These are phyloP conservation scores for Juncus effusus DNA, from an alignment of 176 grass and related monocot genomes.

Conservation along the genomic window DNA sequence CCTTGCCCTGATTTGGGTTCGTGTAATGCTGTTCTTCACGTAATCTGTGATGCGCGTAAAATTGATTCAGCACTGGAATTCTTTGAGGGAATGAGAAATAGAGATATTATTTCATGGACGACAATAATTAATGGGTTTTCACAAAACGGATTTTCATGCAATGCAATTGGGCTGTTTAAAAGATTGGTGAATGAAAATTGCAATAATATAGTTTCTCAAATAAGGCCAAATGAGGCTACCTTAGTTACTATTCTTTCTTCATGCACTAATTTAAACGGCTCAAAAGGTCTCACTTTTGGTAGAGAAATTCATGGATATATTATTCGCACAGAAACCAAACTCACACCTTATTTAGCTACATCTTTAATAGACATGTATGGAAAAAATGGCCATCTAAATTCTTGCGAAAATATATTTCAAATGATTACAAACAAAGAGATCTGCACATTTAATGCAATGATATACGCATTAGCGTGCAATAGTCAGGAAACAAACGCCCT, in stretches of 20 bases:
- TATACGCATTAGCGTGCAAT: slow-evolving; percentile 51
- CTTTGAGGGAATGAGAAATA: slow-evolving; percentile 39
- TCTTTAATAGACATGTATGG: slow-evolving; percentile 75
- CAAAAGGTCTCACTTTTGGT: slow-evolving; percentile 26
- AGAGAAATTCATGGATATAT: slow-evolving; percentile 44
- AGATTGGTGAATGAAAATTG: slow-evolving; percentile 29
- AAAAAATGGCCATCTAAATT: slow-evolving; percentile 51
- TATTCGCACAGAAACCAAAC: slow-evolving; percentile 26
- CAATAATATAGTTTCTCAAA: not conserved
- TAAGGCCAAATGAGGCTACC: slow-evolving; percentile 48
- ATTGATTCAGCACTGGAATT: slow-evolving; percentile 26
- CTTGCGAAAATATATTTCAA: slow-evolving; percentile 36
- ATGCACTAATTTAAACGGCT: slow-evolving; percentile 46
- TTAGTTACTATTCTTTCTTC: slow-evolving; percentile 58
- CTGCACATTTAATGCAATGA: slow-evolving; percentile 64
- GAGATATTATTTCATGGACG: slow-evolving; percentile 58
- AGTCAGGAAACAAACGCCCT: slow-evolving; percentile 51
- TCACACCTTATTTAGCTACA: slow-evolving; percentile 57
- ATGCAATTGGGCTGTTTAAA: slow-evolving; percentile 41
- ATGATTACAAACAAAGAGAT: slow-evolving; percentile 25
- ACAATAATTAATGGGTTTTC: slow-evolving; percentile 55
- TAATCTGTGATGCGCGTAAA: slow-evolving; percentile 29
- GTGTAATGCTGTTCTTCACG: slow-evolving; percentile 68
- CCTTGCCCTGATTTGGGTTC: slow-evolving; percentile 43
- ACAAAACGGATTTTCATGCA: slow-evolving; percentile 29